These are phyloP conservation scores for Euphorbia pulcherrima DNA, from an alignment of 345 rosid species.

Conservation along the genomic window DNA sequence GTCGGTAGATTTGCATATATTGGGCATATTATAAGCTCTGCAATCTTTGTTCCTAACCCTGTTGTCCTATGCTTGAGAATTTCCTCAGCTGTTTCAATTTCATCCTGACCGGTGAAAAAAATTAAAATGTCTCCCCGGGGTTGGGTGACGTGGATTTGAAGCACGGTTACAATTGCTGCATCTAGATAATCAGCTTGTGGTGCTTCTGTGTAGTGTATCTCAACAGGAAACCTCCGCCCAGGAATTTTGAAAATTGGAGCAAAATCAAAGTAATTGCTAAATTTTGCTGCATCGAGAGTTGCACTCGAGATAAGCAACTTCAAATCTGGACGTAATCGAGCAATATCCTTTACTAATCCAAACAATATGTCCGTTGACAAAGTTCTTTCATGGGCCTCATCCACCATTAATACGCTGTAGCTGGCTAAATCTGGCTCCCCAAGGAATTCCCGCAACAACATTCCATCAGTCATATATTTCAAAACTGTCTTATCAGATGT, in stretches of 20 bases:
- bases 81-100: slow-evolving; percentile 88
- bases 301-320: slow-evolving; percentile 91
- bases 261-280: slow-evolving; percentile 78
- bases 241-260: slow-evolving; percentile 94
- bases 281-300: slow-evolving; percentile 92
- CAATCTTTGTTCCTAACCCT: slow-evolving; percentile 85
- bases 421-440: slow-evolving; percentile 82
- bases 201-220: slow-evolving; percentile 75
- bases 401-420: slow-evolving; percentile 88
- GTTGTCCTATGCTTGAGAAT: slow-evolving; percentile 75
- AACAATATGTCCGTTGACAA: slow-evolving; percentile 86
- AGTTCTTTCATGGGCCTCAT: slow-evolving; percentile 98
- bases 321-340: slow-evolving; percentile 71
- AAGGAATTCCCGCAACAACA: slow-evolving; percentile 80
- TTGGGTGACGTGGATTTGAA: slow-evolving; percentile 73
- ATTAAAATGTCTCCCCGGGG: slow-evolving; percentile 90
- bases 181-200: slow-evolving; percentile 92
- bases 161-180: slow-evolving; percentile 80
- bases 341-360: slow-evolving; percentile 84
- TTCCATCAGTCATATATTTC: slow-evolving; percentile 97
- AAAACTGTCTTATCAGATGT: slow-evolving; percentile 89
- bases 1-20: slow-evolving; percentile 94
- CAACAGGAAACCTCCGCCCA: slow-evolving; percentile 87
- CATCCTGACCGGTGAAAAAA: slow-evolving; percentile 89
- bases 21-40: slow-evolving; percentile 87